phyloP scores from a whole-genome alignment of 805 yeast genomes.

The Lipomyces chichibuensis region DNA sequence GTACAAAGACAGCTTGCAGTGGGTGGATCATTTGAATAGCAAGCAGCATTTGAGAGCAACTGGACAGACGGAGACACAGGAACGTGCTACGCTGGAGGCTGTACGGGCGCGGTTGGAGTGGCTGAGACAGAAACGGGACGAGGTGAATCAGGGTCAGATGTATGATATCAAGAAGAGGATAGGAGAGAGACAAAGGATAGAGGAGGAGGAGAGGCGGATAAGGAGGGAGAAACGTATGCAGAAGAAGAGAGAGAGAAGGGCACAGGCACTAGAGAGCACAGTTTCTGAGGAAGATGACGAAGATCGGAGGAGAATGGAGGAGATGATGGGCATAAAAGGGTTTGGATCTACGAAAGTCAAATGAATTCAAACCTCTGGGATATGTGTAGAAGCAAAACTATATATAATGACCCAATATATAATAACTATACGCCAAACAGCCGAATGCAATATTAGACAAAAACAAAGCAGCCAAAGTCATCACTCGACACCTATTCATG shows the following conservation, averaged over 20 bases:
- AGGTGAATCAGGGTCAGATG: constrained; percentile 29
- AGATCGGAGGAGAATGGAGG: constrained; percentile 40
- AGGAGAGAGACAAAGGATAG: constrained; percentile 46
- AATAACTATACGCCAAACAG: constrained; percentile 7
- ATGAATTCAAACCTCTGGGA: neutral
- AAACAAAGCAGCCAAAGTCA: neutral
- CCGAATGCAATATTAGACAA: neutral
- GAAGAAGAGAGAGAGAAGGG: constrained; percentile 34
- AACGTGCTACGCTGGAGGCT: constrained; percentile 53
- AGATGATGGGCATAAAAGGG: constrained; percentile 62
- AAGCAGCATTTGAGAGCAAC: constrained; percentile 55
- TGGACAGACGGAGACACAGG: constrained; percentile 47
- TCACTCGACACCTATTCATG: neutral
- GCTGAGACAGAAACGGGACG: constrained; percentile 45
- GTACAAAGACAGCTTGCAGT: constrained; percentile 79
- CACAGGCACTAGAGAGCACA: constrained; percentile 13
- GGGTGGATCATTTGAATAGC: constrained; percentile 81
- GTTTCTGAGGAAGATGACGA: constrained; percentile 17
- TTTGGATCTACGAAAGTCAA: constrained; percentile 55
- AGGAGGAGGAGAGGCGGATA: constrained; percentile 46
- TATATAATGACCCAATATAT: neutral
- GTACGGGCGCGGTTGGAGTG: constrained; percentile 49
- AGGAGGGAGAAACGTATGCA: constrained; percentile 35
- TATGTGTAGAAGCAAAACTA: neutral
- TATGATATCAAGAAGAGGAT: constrained; percentile 50